Conservation (phyloP, 306 rosid genomes). For the Cicer bijugum region DNA sequence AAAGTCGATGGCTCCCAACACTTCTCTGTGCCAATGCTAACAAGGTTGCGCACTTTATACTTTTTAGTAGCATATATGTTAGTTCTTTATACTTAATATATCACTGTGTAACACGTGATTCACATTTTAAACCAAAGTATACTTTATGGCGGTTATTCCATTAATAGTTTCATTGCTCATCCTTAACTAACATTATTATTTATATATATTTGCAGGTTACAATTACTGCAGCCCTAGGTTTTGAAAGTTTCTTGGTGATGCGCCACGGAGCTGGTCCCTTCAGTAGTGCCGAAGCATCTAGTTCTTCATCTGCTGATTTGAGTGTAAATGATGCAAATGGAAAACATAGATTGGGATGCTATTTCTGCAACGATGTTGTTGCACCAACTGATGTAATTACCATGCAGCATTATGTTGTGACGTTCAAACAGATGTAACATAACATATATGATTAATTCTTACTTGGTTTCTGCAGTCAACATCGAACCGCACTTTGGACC, state of each 20-base stretch:
- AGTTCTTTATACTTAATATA: background rate
- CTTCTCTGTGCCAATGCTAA: conserved; percentile 88
- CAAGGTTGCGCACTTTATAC: conserved; percentile 63
- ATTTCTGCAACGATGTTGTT: conserved; percentile 95
- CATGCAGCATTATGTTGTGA: conserved; percentile 4
- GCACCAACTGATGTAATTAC: conserved; percentile 92
- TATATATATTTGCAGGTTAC: conserved; percentile 66
- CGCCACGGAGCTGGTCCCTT: conserved; percentile 97
- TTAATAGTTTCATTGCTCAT: conserved; percentile 11
- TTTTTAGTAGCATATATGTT: conserved; percentile 16
- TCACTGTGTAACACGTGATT: conserved; percentile 33
- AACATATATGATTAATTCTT: conserved; percentile 37
- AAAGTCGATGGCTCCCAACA: conserved; percentile 97
- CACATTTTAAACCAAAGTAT: conserved; percentile 36
- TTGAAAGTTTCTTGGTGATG: conserved; percentile 97
- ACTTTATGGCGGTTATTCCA: conserved; percentile 13
- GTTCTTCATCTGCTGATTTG: conserved; percentile 52
- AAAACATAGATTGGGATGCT: conserved; percentile 85
- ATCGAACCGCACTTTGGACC: conserved; percentile 93
- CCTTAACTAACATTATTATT: conserved; percentile 26
- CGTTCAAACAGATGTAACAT: conserved; percentile 16
- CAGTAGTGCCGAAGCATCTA: conserved; percentile 53
- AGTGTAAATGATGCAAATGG: conserved; percentile 44
- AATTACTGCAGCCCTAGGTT: conserved; percentile 89
- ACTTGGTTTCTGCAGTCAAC: conserved; percentile 72